Evolutionary conservation across 257 asterid species (phyloP), one percentile per base, ranked within the genome.

Genomic region (Coffea canephora): DNA sequence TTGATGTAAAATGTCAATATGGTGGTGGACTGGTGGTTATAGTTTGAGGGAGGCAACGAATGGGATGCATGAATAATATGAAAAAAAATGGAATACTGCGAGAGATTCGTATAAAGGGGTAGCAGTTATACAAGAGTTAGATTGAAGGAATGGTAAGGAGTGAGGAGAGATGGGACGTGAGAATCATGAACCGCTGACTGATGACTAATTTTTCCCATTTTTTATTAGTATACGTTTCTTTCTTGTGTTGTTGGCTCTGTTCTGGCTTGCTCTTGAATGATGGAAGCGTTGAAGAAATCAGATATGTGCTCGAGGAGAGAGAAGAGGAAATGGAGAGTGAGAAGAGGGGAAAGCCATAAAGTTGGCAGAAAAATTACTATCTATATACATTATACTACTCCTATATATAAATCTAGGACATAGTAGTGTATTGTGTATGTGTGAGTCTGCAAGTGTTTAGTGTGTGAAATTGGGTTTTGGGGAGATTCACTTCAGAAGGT

Each of bases 121-220:
- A 64, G 78, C 68, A 39, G 70, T 75, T 73, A 39, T 66, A 13
- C n/a, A 52, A 8, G 70, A 85, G 89, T 84, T 79, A 87, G 86
- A 88, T 85, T 83, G 86, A 88, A 88, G 89, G 72, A 84, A 81
- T 82, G 90, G 89, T 65, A 79, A 14, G 21, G 21, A 85, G 12
- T 23, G 27, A 14, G 78, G 91, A 79, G 73, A 79, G 74, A 52
- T 69, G 83, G 82, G 96, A 92, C 96, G 97, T 92, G 97, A 86
- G 92, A 83, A 89, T 87, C 94, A 92, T 86, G 88, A 91, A 91
- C 82, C 86, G 73, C 69, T 69, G 71, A 67, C 11, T 65, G 12
- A 8, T 27, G 77, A 27, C 12, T 16, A 23, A 52, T 46, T 46
- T 79, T 25, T 25, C 62, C 25, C 12, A 49, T 54, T 67, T 50